Evolutionary conservation across 2,329 filamentous ascomycete species (phyloP).

Genomic region (Zymoseptoria ardabiliae): DNA sequence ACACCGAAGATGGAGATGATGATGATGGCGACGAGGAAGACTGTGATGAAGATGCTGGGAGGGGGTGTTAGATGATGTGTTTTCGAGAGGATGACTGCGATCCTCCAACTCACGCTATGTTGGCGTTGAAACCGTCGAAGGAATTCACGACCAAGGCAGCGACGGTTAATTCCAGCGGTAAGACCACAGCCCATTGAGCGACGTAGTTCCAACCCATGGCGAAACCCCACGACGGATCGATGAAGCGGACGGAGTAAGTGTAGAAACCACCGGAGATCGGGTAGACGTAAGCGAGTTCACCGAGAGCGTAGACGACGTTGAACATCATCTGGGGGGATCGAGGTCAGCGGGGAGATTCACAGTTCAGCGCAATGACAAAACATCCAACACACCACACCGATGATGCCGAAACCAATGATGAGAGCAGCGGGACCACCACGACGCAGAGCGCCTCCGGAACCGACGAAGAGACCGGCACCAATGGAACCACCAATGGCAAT

Average conservation of each 20-base stretch:
- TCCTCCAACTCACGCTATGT: constrained; percentile 7
- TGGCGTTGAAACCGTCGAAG: constrained; percentile 17
- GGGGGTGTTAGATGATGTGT: not conserved
- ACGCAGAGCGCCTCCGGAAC: constrained; percentile 42
- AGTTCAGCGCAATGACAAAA: constrained; percentile 10
- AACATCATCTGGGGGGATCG: constrained; percentile 31
- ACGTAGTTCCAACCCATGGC: constrained; percentile 27
- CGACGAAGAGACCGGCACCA: constrained; percentile 50
- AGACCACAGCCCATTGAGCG: constrained; percentile 23
- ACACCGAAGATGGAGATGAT: constrained; percentile 24
- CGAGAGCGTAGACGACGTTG: constrained; percentile 35
- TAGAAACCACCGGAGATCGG: constrained; percentile 37
- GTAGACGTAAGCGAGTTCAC: constrained; percentile 36
- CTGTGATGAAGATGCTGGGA: constrained; percentile 14
- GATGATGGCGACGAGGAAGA: constrained; percentile 21
- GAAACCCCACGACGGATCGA: constrained; percentile 34
- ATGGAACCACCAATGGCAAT: constrained; percentile 34
- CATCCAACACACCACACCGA: constrained; percentile 23
- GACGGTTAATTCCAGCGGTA: constrained; percentile 22
- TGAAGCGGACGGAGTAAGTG: constrained; percentile 37
- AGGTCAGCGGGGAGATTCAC: not conserved
- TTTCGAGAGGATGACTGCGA: not conserved
- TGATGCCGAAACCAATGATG: constrained; percentile 26
- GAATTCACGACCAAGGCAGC: constrained; percentile 22
- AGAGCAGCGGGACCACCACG: constrained; percentile 43